Evolutionary conservation across 2,329 filamentous ascomycete genomes (phyloP), one percentile per base, ranked within the genome.

Genomic region (Clonostachys rhizophaga): DNA sequence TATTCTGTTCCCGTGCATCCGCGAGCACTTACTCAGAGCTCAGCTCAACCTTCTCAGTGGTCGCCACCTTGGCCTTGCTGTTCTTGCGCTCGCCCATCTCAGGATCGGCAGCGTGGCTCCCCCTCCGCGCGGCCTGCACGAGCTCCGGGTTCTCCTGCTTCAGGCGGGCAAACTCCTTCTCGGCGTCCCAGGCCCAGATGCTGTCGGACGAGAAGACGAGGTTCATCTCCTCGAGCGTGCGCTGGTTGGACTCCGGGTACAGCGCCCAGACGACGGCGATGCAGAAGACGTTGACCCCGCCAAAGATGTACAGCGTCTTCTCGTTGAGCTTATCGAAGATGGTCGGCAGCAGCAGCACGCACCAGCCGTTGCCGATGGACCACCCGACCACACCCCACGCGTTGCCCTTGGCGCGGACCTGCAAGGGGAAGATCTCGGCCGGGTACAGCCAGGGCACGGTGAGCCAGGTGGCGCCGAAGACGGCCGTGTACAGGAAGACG

Each of bases 321-420:
- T 88, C 83, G 18, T 78, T 75, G 45, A 90, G 80, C 6, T 72
- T 69, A 47, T 71, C 65, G 58, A 88, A 85, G 65, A 84, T 84
- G n/a, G 76, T 70, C 0, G 79, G 79, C 9, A 76, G 74, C 1
- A 83, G 64, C 0, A 83, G 68, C 1, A 65, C 64, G 34, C 48
- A 47, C 81, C 83, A 87, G 14, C 84, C 85, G 53, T 89, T 89
- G 1, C 87, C 86, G 44, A 90, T 87, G 13, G 75, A 80, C 87
- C 86, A 91, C 0, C 87, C 86, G 0, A 89, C 78, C 0, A 90
- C 86, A 17, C 87, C 86, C 77, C 81, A 89, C 0, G 86, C 84
- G 50, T 89, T 90, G 6, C 86, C 87, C 54, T 86, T 84, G 2
- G 87, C 86, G 18, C 87, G 77, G 1, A 89, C 76, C 50, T 85